Evolutionary conservation across 768 basidiomycete species (phyloP), one percentile per base, ranked within the genome.

Genomic region (Mycena crocata): DNA sequence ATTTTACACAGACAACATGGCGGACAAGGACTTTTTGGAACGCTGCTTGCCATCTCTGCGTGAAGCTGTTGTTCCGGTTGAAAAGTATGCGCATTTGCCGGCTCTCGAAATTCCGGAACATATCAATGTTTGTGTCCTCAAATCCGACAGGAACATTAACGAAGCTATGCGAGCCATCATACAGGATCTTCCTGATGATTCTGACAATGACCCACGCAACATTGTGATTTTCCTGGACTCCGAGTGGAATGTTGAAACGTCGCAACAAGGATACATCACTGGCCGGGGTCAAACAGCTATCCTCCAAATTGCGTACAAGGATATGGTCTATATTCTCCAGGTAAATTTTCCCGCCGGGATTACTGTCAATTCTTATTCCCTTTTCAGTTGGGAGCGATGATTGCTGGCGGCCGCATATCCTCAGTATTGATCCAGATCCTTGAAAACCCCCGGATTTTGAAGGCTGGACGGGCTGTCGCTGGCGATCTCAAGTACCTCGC

Each of bases 51-150:
- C 69, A 65, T 76, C 75, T 0, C 71, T 79, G 1, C 61, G 46
- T 1, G 57, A 73, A 6, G 61, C n/a, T 44, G 71, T 79, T n/a
- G 28, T 66, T 1, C 56, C 77, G 1, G 66, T 78, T 17, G 72
- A 76, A 19, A 76, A 72, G 34, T 68, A 77, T 54, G 13, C 61
- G 17, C 23, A 72, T 26, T 72, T 79, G 35, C 1, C 1, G 7
- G 14, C 32, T 9, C 57, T 58, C 9, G 50, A 64, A 45, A 50
- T 64, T 12, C 40, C 46, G 1, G 37, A 17, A 13, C 12, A 42
- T 32, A 28, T 60, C 9, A 1, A 28, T 7, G 23, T 51, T 2
- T 4, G 10, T 3, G 42, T 62, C 0, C n/a, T 19, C n/a, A 19
- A 50, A 3, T 28, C 23, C n/a, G 17, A 2, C 0, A 5, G 1